Base-by-base conservation (phyloP, 2,329 filamentous ascomycete species). In the Cytospora mali region DNA sequence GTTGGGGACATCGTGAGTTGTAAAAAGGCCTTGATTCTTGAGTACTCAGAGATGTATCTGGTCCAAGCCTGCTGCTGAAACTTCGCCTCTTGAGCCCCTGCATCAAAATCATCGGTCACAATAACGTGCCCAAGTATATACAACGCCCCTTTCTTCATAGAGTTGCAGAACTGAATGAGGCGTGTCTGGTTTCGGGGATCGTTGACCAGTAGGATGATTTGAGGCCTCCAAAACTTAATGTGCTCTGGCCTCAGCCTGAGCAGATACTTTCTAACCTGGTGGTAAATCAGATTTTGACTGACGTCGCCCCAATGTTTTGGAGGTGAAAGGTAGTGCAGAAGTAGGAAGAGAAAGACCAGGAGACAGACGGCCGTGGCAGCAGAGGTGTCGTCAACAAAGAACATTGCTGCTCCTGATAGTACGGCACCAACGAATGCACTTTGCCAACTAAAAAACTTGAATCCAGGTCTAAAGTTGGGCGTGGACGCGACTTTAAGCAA, bases 261-360 rank as follows among this genome's bases (percentile, higher is more conserved):
- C 31, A 96, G 77, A 71, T 96, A 96, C 70, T 96, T 96, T 64
- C 92, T 85, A 16, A 96, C 92, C 77, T 96, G 92, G 65, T 86
- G 77, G 71, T 96, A 96, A 58, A 96, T 96, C 65, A 96, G 78
- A 69, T 91, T 93, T 70, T 96, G 92, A 10, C 90, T 93, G 21
- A 96, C 92, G 73, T 96, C 92, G 1, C 92, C 92, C 92, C 92
- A 96, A 39, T 89, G 86, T 71, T 96, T 96, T 0, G 92, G 92
- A 0, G 91, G 91, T 33, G 89, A 90, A 0, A 89, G 88, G 68
- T 94, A 96, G 71, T 96, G 92, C 29, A 96, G 95, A 35, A 96
- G 76, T 18, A 93, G 75, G 72, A 96, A 96, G 2, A 96, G 79
- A n/a, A 91, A 75, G 9, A 94, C 79, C 9, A 96, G 79, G 21